Conservation (phyloP, 129 eudicot genomes). For the Gnaphalium uliginosum region DNA sequence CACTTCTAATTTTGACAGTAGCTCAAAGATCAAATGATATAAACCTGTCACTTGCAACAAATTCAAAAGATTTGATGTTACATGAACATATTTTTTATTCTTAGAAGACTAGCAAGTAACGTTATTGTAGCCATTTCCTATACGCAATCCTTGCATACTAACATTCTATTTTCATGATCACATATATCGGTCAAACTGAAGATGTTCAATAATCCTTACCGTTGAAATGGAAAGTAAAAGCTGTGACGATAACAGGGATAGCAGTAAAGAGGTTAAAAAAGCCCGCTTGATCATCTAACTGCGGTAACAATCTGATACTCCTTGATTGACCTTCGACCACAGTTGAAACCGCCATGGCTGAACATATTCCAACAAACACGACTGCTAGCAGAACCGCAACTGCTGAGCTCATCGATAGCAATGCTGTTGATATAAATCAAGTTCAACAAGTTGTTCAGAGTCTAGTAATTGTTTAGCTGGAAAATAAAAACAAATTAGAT, state of each 20-base stretch:
- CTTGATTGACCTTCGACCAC: constrained; percentile 58
- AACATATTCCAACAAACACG: constrained; percentile 83
- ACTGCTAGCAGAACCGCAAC: constrained; percentile 79
- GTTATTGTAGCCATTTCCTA: background rate
- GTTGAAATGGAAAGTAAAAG: constrained; percentile 96
- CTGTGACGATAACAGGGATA: constrained; percentile 86
- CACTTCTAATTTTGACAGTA: background rate
- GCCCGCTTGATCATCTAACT: constrained; percentile 55
- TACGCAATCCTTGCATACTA: background rate
- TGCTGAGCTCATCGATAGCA: constrained; percentile 76
- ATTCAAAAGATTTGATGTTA: background rate
- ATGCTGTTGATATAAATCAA: constrained; percentile 42
- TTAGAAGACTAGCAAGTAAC: background rate
- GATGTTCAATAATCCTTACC: constrained; percentile 41
- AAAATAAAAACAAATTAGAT: background rate
- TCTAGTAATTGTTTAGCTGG: background rate
- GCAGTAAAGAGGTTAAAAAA: constrained; percentile 93
- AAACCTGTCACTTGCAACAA: background rate
- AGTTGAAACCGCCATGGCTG: constrained; percentile 82
- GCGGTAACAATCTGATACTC: constrained; percentile 57
- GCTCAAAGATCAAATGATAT: background rate
- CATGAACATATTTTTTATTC: background rate
- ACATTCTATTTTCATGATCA: constrained; percentile 12
- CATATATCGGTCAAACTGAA: background rate
- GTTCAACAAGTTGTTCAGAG: background rate